A percentile compares a stretch with the other conserved stretches of the same genome.
Conservation (phyloP, 441 rosid genomes). For the Pelargonium fulgidum region DNA sequence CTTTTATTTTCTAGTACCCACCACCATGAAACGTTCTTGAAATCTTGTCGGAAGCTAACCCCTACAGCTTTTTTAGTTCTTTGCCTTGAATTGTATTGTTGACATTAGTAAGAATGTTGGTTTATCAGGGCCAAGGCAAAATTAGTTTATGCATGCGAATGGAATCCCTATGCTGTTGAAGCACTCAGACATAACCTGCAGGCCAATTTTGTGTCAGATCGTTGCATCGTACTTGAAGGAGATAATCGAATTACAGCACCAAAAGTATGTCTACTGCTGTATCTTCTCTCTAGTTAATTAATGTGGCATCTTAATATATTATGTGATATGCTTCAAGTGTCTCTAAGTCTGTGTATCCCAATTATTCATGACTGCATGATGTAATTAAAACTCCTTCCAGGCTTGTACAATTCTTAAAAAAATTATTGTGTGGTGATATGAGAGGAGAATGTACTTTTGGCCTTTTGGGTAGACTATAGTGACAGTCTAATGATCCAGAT, state of each 20-base stretch:
- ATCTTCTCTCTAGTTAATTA: background rate
- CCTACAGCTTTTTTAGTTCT: background rate
- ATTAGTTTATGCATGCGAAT: constrained; percentile 86
- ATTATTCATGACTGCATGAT: background rate
- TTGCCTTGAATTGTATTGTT: background rate
- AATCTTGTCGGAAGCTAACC: too few relatives aligned
- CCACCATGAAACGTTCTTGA: too few relatives aligned
- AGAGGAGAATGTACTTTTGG: background rate
- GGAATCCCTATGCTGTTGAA: constrained; percentile 87
- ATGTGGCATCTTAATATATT: background rate
- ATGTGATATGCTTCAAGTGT: background rate
- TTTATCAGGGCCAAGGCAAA: constrained; percentile 72
- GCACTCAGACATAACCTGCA: constrained; percentile 64
- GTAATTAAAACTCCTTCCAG: constrained; percentile 1
- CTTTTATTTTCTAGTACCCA: too few relatives aligned
- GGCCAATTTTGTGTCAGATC: constrained; percentile 65
- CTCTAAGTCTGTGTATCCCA: background rate
- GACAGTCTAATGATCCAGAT: background rate
- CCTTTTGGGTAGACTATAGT: background rate
- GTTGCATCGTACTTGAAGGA: constrained; percentile 76
- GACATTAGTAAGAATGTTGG: constrained; percentile 7
- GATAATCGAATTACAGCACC: constrained; percentile 73
- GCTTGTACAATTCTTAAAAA: background rate
- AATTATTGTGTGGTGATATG: background rate
- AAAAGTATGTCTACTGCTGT: constrained; percentile 35